These are phyloP conservation scores for Scenedesmus sp. DNA, from an alignment of 163 green algal species.

Conservation along the genomic window DNA sequence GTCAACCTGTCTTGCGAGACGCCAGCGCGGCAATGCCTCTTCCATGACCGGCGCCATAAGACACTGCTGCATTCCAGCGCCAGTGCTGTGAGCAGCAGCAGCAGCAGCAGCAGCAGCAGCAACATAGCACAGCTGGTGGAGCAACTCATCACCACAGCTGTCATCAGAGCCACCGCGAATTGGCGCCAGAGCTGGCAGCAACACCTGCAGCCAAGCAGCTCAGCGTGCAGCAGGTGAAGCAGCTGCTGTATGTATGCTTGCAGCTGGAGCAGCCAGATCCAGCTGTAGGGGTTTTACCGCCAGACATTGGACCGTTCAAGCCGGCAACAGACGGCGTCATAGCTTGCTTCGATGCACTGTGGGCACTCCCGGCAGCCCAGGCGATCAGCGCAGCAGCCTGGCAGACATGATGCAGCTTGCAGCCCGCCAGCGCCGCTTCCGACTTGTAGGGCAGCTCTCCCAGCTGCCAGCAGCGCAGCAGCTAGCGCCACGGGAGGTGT, in stretches of 20 bases:
- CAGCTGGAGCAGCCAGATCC: background rate
- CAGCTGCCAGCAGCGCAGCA: background rate
- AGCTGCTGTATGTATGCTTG: background rate
- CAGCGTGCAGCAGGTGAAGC: background rate
- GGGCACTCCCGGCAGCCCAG: background rate
- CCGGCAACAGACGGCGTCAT: background rate
- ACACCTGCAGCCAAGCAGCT: background rate
- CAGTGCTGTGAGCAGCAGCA: background rate
- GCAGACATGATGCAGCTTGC: background rate
- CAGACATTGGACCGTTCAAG: no score
- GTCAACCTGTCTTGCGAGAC: background rate
- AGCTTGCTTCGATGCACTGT: background rate
- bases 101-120: background rate
- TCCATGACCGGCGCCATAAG: background rate
- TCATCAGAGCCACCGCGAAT: background rate
- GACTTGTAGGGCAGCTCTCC: background rate
- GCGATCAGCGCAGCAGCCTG: background rate
- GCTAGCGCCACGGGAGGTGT: background rate
- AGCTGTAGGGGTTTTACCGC: no score
- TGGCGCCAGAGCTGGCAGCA: background rate
- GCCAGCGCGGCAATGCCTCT: background rate
- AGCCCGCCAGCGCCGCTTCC: background rate
- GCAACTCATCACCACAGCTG: background rate
- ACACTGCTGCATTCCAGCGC: background rate
- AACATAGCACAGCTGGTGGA: background rate